Evolutionary conservation across 176 grass and related monocot genomes (phyloP).

Genomic region (Canna indica): DNA sequence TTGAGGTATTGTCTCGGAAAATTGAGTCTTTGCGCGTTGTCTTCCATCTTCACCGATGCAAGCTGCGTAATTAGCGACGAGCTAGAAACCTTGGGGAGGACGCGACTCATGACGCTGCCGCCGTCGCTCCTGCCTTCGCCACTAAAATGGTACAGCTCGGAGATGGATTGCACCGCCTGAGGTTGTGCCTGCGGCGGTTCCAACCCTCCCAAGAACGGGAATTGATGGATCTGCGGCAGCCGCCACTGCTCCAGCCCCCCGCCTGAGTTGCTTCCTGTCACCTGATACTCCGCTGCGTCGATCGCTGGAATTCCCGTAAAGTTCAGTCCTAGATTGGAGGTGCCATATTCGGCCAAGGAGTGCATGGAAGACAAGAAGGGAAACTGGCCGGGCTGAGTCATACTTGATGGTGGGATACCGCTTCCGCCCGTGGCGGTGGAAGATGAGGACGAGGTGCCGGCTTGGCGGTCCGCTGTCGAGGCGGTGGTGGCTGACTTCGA

Average conservation of each 20-base stretch:
- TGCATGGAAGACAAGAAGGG: slow-evolving; percentile 38
- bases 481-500: slow-evolving; percentile 16
- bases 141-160: slow-evolving; percentile 40
- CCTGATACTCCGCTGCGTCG: slow-evolving; percentile 38
- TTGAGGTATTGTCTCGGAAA: slow-evolving; percentile 15
- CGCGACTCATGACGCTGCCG: slow-evolving; percentile 18
- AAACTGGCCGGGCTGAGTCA: slow-evolving; percentile 27
- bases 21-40: not conserved
- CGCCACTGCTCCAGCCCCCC: slow-evolving; percentile 39
- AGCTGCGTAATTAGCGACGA: slow-evolving; percentile 15
- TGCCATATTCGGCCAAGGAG: slow-evolving; percentile 13
- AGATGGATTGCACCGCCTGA: slow-evolving; percentile 26
- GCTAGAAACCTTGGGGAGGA: slow-evolving; percentile 48
- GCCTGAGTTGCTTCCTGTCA: slow-evolving; percentile 25
- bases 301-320: slow-evolving; percentile 32
- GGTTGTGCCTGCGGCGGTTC: slow-evolving; percentile 29
- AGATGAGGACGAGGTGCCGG: slow-evolving; percentile 55
- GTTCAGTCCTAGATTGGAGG: slow-evolving; percentile 40
- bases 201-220: slow-evolving; percentile 14
- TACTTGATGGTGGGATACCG: slow-evolving; percentile 19
- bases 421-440: slow-evolving; percentile 35
- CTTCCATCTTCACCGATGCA: slow-evolving; percentile 16
- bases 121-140: slow-evolving; percentile 25
- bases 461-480: slow-evolving; percentile 7
- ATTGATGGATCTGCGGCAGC: slow-evolving; percentile 31